phyloP scores from a whole-genome alignment of 1,284 basidiomycete species.

The Inonotus hispidus region DNA sequence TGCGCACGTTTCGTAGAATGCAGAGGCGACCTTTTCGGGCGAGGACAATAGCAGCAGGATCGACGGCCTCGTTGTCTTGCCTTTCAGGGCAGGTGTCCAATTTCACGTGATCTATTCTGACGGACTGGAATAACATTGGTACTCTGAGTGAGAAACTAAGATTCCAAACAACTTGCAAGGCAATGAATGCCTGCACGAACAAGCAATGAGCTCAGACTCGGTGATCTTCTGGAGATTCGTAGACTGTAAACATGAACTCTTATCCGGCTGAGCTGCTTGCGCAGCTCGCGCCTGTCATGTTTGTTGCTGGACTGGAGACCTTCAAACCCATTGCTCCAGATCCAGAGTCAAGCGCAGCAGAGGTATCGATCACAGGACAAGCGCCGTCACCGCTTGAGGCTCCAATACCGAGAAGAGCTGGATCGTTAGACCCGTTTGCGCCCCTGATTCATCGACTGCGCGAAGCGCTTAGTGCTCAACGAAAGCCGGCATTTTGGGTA shows the following conservation, averaged over 20 bases:
- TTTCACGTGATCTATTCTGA: neutral
- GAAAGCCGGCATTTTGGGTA: constrained; percentile 59
- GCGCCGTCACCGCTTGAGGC: neutral
- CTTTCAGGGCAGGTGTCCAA: neutral
- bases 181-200: neutral
- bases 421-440: constrained; percentile 51
- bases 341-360: neutral
- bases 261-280: constrained; percentile 80
- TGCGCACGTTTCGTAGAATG: neutral
- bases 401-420: constrained; percentile 20
- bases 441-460: constrained; percentile 51
- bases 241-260: constrained; percentile 68
- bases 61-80: neutral
- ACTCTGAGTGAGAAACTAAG: neutral
- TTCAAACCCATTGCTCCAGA: neutral
- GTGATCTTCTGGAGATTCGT: neutral
- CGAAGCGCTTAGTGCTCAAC: constrained; percentile 55
- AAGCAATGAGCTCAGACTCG: neutral
- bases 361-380: neutral
- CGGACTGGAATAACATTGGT: neutral
- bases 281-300: constrained; percentile 88
- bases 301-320: constrained; percentile 71
- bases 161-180: neutral
- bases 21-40: constrained; percentile 1
- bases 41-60: neutral